Evolutionary conservation across 352 stramenopile genomes (phyloP), one percentile per base, ranked within the genome.

Genomic region (Phytophthora aleatoria): DNA sequence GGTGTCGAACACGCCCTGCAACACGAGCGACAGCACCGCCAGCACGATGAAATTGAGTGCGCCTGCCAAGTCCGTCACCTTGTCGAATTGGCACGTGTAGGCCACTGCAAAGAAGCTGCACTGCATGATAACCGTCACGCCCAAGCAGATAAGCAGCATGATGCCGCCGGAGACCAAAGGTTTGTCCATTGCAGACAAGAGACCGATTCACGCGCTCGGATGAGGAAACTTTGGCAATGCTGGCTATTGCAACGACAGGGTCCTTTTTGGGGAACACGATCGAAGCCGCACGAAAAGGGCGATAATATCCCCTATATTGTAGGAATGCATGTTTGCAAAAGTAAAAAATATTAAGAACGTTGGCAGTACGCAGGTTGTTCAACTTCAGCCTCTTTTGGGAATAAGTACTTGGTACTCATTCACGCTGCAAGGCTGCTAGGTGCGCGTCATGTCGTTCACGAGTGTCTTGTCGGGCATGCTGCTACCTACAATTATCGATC

Each of bases 1-100:
- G n/a, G 72, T 74, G 20, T 76, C 64, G 36, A 74, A 87, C 10
- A 79, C 57, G 30, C 57, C 61, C 30, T 88, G 76, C 7, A 84
- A 44, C 9, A 86, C 44, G 27, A 90, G 69, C 1, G 73, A 79
- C 24, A 89, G 60, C 41, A 85, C 38, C 7, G 81, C 79, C 45
- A 90, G 51, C n/a, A 77, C 48, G 8, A 80, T 62, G 61, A 89
- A 89, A 57, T 89, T 90, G 55, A 89, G 69, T 28, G 79, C 74
- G 42, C 77, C 81, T 0, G 81, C 81, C 50, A 90, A 60, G 55
- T 90, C 79, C 53, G 81, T 89, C 33, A 90, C 69, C 50, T 87
- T 89, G 70, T 89, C 81, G 51, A 87, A 83, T 53, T 90, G 79
- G 48, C 76, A 83, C 38, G 65, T 55, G 64, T 78, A 90, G 15